A percentile compares a stretch with the other conserved stretches of the same genome.
Conservation (phyloP, 306 rosid species). For the Neltuma alba region DNA sequence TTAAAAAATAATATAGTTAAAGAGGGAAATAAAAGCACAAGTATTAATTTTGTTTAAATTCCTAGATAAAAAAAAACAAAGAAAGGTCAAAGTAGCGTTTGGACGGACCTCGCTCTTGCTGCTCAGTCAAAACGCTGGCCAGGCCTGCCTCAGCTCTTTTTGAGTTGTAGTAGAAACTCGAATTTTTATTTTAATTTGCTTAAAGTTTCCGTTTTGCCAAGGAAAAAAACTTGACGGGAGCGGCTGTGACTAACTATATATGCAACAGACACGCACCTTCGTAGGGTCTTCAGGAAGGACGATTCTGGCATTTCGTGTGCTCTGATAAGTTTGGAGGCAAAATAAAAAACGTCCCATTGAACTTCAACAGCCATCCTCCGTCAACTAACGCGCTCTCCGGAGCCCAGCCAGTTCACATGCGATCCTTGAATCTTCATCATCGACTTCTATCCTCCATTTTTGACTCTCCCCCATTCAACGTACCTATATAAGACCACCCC, state of each 20-base stretch:
- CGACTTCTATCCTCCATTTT: constrained; percentile 6
- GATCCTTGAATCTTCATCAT: constrained; percentile 52
- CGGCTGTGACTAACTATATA: not conserved
- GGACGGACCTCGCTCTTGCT: not conserved
- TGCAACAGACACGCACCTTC: not conserved
- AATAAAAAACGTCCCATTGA: not conserved
- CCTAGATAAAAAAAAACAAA: no score
- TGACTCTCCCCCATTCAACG: constrained; percentile 18
- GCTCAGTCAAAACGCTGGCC: not conserved
- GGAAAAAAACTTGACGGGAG: not conserved
- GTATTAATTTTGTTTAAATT: no score
- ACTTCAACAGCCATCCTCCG: constrained; percentile 37
- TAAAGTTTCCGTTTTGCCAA: not conserved
- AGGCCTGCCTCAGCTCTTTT: constrained; percentile 23
- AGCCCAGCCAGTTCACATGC: constrained; percentile 43
- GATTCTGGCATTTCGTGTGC: not conserved
- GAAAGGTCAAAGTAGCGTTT: not conserved
- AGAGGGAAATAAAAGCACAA: no score
- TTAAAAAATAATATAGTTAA: no score
- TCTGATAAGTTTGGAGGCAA: not conserved
- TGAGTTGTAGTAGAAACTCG: not conserved
- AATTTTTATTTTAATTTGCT: not conserved
- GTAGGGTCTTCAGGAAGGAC: not conserved
- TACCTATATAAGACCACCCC: constrained; percentile 12
- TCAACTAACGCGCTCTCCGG: constrained; percentile 36